Percentiles rank a stretch among this genome's conserved stretches.
These are phyloP conservation scores for Aspergillus sp. DNA, from an alignment of 2,329 filamentous ascomycete species.

Conservation along the genomic window DNA sequence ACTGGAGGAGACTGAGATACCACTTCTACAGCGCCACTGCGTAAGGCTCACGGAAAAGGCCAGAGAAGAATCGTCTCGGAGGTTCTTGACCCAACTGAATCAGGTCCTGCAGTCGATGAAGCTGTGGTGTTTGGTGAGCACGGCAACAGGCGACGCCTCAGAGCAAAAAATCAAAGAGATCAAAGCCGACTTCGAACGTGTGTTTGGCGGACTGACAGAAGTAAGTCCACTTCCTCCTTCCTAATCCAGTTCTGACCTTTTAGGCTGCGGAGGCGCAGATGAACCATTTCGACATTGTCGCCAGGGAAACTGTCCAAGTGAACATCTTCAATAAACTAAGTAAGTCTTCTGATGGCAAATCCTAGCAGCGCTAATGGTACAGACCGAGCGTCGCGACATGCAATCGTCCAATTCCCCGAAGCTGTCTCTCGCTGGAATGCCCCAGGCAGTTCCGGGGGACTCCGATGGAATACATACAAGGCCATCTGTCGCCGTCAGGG, in stretches of 20 bases:
- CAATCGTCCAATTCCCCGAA: constrained; percentile 28
- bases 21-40: constrained; percentile 61
- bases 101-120: constrained; percentile 57
- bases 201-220: neutral
- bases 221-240: neutral
- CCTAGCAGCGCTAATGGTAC: neutral
- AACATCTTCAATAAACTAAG: constrained; percentile 6
- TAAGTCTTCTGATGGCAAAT: neutral
- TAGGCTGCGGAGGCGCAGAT: neutral
- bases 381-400: constrained; percentile 6
- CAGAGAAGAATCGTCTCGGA: constrained; percentile 47
- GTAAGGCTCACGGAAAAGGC: constrained; percentile 58
- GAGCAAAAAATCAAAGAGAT: constrained; percentile 1
- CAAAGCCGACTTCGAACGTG: neutral
- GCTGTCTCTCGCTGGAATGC: constrained; percentile 46
- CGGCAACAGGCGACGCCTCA: neutral
- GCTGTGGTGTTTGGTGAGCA: constrained; percentile 47
- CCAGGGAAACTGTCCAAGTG: neutral
- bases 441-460: constrained; percentile 47
- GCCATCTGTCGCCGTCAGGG: constrained; percentile 57
- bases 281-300: neutral
- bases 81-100: constrained; percentile 55
- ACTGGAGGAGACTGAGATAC: constrained; percentile 60
- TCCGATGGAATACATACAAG: constrained; percentile 58
- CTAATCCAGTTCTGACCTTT: neutral